Percentiles rank a stretch among this genome's conserved stretches.
phyloP scores from a whole-genome alignment of 2,329 filamentous ascomycete genomes.

The Cucurbitaria berberidis region DNA sequence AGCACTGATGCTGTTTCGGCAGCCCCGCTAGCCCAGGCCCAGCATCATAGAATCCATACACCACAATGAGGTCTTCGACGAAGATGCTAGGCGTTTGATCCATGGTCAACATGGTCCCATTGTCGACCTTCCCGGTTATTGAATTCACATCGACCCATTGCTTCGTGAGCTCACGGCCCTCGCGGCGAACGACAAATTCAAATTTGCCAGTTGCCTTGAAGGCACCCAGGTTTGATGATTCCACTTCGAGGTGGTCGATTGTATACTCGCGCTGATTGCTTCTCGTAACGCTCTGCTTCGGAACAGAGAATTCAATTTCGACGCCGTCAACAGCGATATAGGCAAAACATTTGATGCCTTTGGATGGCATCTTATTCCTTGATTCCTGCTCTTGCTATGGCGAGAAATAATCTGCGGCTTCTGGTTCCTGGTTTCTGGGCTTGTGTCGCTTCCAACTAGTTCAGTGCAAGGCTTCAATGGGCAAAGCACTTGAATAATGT shows the following conservation, averaged over 20 bases:
- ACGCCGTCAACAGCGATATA: constrained; percentile 48
- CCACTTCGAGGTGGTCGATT: constrained; percentile 55
- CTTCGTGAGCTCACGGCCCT: constrained; percentile 50
- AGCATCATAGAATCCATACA: constrained; percentile 59
- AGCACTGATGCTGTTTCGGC: constrained; percentile 52
- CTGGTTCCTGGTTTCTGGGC: neutral
- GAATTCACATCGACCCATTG: constrained; percentile 57
- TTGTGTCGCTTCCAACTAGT: neutral
- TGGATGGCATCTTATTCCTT: constrained; percentile 40
- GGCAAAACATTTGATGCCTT: constrained; percentile 42
- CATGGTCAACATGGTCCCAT: constrained; percentile 48
- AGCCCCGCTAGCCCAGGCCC: constrained; percentile 54
- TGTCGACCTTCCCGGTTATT: constrained; percentile 52
- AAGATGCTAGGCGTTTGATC: constrained; percentile 39
- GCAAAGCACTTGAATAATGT: neutral
- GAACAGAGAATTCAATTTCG: constrained; percentile 55
- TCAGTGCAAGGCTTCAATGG: neutral
- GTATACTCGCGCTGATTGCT: constrained; percentile 47
- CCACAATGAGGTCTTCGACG: constrained; percentile 48
- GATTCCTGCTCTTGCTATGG: neutral
- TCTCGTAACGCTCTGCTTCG: constrained; percentile 41
- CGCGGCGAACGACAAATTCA: constrained; percentile 48
- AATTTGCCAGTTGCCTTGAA: constrained; percentile 57
- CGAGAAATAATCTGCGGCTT: neutral
- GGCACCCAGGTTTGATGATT: constrained; percentile 51